These are phyloP conservation scores for Ampelocalamus luodianensis DNA, from an alignment of 176 grass and related monocot species.

Conservation along the genomic window DNA sequence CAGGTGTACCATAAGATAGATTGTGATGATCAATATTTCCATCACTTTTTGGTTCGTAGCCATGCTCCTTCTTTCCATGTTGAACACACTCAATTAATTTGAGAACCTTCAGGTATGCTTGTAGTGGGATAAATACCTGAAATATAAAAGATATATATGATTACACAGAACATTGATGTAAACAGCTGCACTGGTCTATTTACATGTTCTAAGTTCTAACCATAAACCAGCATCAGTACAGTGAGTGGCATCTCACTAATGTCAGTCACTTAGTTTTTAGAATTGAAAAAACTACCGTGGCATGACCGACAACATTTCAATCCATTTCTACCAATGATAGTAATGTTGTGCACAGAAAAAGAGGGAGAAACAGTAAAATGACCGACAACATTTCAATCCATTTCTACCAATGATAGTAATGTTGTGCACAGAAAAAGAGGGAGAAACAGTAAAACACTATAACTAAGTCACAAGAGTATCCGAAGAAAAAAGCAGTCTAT, in stretches of 20 bases:
- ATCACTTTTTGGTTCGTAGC: constrained; percentile 63
- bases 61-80: constrained; percentile 50
- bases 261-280: background rate
- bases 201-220: background rate
- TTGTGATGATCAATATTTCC: constrained; percentile 68
- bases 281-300: background rate
- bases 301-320: background rate
- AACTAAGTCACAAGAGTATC: background rate
- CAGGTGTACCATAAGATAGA: constrained; percentile 54
- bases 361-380: background rate
- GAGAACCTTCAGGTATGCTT: constrained; percentile 73
- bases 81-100: constrained; percentile 70
- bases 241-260: background rate
- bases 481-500: background rate
- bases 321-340: background rate
- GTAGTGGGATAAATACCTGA: constrained; percentile 90
- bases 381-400: background rate
- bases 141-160: constrained; percentile 8
- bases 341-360: background rate
- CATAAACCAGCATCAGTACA: constrained; percentile 28
- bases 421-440: background rate
- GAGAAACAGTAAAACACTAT: background rate
- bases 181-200: background rate
- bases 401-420: background rate
- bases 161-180: constrained; percentile 9